These are phyloP conservation scores for Sherardia arvensis DNA, from an alignment of 257 asterid species.

Conservation along the genomic window DNA sequence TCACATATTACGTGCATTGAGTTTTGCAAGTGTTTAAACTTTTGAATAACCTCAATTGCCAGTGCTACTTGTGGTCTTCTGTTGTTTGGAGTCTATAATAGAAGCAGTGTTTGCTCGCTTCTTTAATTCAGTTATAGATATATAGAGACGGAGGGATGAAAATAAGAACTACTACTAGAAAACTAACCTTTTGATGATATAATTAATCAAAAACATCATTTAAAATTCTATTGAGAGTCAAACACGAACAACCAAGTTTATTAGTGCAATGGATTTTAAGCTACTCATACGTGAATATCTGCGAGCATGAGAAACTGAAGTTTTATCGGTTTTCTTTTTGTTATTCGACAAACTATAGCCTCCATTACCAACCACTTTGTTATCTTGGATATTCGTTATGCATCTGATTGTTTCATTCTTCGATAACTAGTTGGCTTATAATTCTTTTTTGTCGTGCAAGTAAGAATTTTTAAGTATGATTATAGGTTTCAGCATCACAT, in stretches of 20 bases:
- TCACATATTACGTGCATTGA: background rate
- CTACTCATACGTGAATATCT: background rate
- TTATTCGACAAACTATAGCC: background rate
- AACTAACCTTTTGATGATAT: background rate
- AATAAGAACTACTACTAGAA: background rate
- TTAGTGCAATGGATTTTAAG: background rate
- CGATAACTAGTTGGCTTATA: background rate
- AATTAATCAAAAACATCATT: background rate
- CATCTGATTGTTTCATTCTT: background rate
- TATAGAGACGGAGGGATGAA: background rate
- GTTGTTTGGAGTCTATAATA: background rate
- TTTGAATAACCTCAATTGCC: background rate
- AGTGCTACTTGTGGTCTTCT: background rate
- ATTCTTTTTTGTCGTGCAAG: background rate
- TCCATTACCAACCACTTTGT: background rate
- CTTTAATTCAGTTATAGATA: background rate
- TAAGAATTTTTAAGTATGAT: background rate
- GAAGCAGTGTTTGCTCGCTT: background rate
- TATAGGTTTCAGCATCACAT: background rate
- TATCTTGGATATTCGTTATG: background rate
- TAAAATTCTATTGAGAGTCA: background rate
- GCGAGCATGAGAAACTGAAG: background rate
- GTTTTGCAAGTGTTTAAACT: background rate
- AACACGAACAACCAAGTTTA: background rate
- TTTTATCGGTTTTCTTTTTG: background rate